phyloP scores from a whole-genome alignment of 192 early-diverging fungal species.

The Endogone sp. region DNA sequence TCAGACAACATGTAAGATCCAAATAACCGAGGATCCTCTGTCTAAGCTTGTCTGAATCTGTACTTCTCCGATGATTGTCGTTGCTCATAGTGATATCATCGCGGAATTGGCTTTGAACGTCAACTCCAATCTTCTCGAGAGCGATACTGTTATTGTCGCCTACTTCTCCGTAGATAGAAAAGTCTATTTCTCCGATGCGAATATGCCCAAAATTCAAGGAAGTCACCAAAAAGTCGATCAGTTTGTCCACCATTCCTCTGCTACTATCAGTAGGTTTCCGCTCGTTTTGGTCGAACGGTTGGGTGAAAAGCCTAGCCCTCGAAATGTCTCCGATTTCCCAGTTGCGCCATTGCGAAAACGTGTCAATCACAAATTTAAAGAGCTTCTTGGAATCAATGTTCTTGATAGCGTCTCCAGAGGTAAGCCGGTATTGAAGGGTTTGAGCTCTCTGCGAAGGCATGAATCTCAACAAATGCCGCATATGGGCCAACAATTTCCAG shows the following conservation, averaged over 20 bases:
- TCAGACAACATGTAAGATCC: conserved; percentile 36
- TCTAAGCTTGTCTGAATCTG: background rate
- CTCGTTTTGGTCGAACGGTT: conserved; percentile 39
- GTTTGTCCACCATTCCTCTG: conserved; percentile 11
- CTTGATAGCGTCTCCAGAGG: conserved; percentile 28
- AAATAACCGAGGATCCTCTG: conserved; percentile 30
- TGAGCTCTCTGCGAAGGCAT: conserved; percentile 33
- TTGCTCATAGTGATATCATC: background rate
- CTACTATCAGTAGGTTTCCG: background rate
- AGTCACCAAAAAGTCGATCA: conserved; percentile 26
- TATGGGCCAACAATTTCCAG: conserved; percentile 70
- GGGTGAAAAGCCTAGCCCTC: conserved; percentile 38
- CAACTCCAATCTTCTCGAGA: conserved; percentile 21
- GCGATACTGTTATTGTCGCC: conserved; percentile 42
- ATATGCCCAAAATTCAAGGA: conserved; percentile 37
- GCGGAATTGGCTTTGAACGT: conserved; percentile 5
- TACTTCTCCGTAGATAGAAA: conserved; percentile 45
- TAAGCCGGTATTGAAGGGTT: conserved; percentile 36
- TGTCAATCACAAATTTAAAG: conserved; percentile 36
- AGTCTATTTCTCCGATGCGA: conserved; percentile 30
- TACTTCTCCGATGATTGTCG: background rate
- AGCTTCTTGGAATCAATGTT: conserved; percentile 34
- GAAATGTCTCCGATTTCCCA: conserved; percentile 60
- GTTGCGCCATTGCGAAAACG: conserved; percentile 53
- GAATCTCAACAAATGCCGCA: conserved; percentile 52